A percentile compares a stretch with the other conserved stretches of the same genome.
Evolutionary conservation across 768 basidiomycete species (phyloP).

Genomic region (Phanerodontia chrysosporium): DNA sequence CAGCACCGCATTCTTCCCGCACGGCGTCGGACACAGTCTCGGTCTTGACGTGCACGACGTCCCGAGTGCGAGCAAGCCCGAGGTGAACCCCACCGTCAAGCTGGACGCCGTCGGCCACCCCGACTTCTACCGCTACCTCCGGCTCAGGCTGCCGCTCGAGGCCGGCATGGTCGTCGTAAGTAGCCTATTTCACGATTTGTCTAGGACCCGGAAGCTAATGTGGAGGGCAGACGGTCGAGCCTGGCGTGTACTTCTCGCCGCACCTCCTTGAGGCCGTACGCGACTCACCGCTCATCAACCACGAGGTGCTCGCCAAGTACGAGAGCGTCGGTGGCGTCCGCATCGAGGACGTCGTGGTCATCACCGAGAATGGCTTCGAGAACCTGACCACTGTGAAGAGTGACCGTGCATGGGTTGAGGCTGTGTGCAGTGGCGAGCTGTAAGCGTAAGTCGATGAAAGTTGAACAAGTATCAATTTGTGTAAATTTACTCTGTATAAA

Average conservation of each 20-base stretch:
- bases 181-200: constrained; percentile 31
- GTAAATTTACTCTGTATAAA: background rate
- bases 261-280: constrained; percentile 66
- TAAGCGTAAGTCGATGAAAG: constrained; percentile 10
- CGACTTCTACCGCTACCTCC: constrained; percentile 74
- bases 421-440: constrained; percentile 65
- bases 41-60: constrained; percentile 96
- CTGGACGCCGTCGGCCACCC: constrained; percentile 37
- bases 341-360: constrained; percentile 88
- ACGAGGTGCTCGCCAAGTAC: constrained; percentile 64
- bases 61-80: constrained; percentile 76
- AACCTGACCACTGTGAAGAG: constrained; percentile 85
- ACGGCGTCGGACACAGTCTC: constrained; percentile 86
- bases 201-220: background rate
- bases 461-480: background rate
- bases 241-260: constrained; percentile 83
- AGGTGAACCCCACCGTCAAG: constrained; percentile 47
- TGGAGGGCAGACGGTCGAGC: constrained; percentile 75
- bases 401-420: constrained; percentile 80
- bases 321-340: constrained; percentile 86
- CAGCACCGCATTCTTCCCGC: constrained; percentile 88
- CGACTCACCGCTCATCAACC: constrained; percentile 63
- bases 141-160: constrained; percentile 70
- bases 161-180: constrained; percentile 83
- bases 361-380: constrained; percentile 70